Conservation (phyloP, 352 stramenopile genomes). For the Phytophthora brassicae region DNA sequence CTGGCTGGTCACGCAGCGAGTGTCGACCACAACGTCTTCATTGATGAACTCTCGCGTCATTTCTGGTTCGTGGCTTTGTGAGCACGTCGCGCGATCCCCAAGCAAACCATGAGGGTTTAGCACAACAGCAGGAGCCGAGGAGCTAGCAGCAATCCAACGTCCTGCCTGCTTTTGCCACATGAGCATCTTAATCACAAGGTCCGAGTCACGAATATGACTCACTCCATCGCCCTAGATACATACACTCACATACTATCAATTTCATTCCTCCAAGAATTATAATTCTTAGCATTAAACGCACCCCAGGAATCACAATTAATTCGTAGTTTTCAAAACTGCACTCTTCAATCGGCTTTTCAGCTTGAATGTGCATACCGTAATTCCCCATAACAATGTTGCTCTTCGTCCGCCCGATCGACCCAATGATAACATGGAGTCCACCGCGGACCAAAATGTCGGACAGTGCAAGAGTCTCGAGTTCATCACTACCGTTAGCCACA, state of each 20-base stretch:
- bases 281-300: slow-evolving; percentile 22
- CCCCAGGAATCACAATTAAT: slow-evolving; percentile 71
- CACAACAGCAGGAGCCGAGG: slow-evolving; percentile 48
- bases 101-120: slow-evolving; percentile 50
- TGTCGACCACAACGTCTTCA: slow-evolving; percentile 62
- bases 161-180: slow-evolving; percentile 50
- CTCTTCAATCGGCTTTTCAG: slow-evolving; percentile 65
- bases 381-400: slow-evolving; percentile 66
- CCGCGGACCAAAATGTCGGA: slow-evolving; percentile 63
- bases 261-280: too few species aligned
- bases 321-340: slow-evolving; percentile 65
- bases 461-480: slow-evolving; percentile 65
- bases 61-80: slow-evolving; percentile 37
- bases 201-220: slow-evolving; percentile 49
- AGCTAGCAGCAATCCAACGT: slow-evolving; percentile 56
- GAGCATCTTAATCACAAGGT: slow-evolving; percentile 67
- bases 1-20: slow-evolving; percentile 61
- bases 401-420: slow-evolving; percentile 51
- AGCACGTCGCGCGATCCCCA: slow-evolving; percentile 49
- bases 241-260: background rate
- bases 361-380: slow-evolving; percentile 63
- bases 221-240: slow-evolving; percentile 44
- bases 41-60: slow-evolving; percentile 52
- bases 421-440: slow-evolving; percentile 58
- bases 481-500: slow-evolving; percentile 64